Conservation (phyloP, 192 early-diverging fungal species). For the Dispira parvispora region DNA sequence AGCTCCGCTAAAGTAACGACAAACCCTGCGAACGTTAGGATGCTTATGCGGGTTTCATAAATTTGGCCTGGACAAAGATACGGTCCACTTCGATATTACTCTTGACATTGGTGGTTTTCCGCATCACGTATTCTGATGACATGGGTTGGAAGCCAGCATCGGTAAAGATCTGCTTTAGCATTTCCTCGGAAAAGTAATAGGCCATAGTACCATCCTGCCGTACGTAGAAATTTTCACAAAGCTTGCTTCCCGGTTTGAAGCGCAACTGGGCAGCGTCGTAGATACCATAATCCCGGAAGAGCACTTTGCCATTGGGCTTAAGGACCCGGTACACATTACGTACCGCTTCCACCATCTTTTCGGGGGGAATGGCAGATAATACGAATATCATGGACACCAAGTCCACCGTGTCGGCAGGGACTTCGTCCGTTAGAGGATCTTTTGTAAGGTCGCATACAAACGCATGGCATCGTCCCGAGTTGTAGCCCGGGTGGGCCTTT, state of each 20-base stretch:
- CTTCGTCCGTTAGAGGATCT: conserved; percentile 39
- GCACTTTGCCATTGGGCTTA: conserved; percentile 77
- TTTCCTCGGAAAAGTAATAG: conserved; percentile 71
- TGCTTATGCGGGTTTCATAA: conserved; percentile 28
- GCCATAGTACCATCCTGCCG: conserved; percentile 92
- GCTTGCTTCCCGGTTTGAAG: conserved; percentile 78
- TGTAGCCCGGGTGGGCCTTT: conserved; percentile 58
- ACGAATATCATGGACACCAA: conserved; percentile 92
- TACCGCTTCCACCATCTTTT: conserved; percentile 66
- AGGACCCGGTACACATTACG: conserved; percentile 64
- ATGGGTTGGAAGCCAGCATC: conserved; percentile 39
- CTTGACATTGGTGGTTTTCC: conserved; percentile 52
- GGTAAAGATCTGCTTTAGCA: conserved; percentile 41
- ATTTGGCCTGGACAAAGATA: conserved; percentile 61
- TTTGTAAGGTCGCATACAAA: conserved; percentile 94
- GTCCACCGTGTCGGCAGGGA: conserved; percentile 73
- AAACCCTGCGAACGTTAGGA: too few relatives aligned
- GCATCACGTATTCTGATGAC: conserved; percentile 41
- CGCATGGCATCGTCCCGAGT: conserved; percentile 49
- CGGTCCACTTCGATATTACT: conserved; percentile 47
- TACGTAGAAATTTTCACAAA: conserved; percentile 92
- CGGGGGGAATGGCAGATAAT: conserved; percentile 76
- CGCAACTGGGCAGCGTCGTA: conserved; percentile 95
- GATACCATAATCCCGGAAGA: conserved; percentile 92
- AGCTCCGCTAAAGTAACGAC: too few relatives aligned